Evolutionary conservation across 345 rosid species (phyloP).

Genomic region (Adansonia digitata): DNA sequence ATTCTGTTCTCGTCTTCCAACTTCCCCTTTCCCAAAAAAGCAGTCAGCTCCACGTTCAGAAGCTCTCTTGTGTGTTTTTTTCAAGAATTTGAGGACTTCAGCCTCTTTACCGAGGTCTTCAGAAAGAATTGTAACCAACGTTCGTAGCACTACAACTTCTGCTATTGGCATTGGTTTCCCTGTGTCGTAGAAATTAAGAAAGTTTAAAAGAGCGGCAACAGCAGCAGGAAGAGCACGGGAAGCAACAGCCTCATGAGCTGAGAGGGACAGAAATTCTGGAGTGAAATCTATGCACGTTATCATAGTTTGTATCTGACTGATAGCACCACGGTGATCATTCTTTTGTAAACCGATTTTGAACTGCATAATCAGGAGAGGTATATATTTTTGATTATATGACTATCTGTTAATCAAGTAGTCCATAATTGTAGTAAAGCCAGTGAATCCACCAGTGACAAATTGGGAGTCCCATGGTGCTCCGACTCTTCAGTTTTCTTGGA

Average conservation of each 20-base stretch:
- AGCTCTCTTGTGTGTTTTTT: slow-evolving; percentile 49
- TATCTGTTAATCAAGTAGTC: background rate
- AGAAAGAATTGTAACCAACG: slow-evolving; percentile 59
- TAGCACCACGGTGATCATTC: slow-evolving; percentile 49
- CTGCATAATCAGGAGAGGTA: slow-evolving; percentile 43
- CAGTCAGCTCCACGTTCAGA: slow-evolving; percentile 58
- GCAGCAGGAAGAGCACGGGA: slow-evolving; percentile 73
- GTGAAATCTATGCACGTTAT: slow-evolving; percentile 68
- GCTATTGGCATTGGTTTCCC: slow-evolving; percentile 63
- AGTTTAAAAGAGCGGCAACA: slow-evolving; percentile 64
- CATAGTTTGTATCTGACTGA: slow-evolving; percentile 76
- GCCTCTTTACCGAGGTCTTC: slow-evolving; percentile 51
- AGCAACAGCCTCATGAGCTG: slow-evolving; percentile 98
- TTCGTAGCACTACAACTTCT: slow-evolving; percentile 83
- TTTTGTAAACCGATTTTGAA: slow-evolving; percentile 74
- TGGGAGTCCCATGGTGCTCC: no score
- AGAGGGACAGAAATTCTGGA: slow-evolving; percentile 72
- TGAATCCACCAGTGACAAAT: background rate
- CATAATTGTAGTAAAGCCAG: slow-evolving; percentile 3
- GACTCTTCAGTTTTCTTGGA: no score
- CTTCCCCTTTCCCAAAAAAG: slow-evolving; percentile 79
- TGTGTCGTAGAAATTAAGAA: slow-evolving; percentile 51
- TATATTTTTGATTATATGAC: slow-evolving; percentile 9
- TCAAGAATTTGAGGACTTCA: slow-evolving; percentile 57
- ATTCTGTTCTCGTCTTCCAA: slow-evolving; percentile 64